phyloP scores from a whole-genome alignment of 192 early-diverging fungal species.

The Coemansia nantahalensis region DNA sequence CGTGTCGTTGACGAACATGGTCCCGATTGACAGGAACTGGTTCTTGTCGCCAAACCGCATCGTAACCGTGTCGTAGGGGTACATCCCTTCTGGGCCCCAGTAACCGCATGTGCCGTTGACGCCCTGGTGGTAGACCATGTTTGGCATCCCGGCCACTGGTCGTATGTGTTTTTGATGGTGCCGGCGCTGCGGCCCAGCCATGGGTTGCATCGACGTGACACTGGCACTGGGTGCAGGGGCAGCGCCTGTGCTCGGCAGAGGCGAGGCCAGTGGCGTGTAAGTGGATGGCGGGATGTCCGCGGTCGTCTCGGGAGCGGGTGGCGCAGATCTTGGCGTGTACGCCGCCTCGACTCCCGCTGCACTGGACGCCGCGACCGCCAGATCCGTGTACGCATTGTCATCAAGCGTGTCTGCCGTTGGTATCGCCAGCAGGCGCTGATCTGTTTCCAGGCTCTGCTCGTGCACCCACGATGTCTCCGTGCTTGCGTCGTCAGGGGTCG shows the following conservation, averaged over 20 bases:
- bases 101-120: slow-evolving; percentile 35
- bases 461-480: slow-evolving; percentile 4
- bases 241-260: no score
- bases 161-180: slow-evolving; percentile 15
- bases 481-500: no score
- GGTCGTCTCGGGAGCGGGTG: no score
- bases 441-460: slow-evolving; percentile 26
- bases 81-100: slow-evolving; percentile 49
- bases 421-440: slow-evolving; percentile 12
- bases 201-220: no score
- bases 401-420: slow-evolving; percentile 9
- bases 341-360: background rate
- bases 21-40: slow-evolving; percentile 37
- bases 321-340: no score
- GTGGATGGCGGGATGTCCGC: no score
- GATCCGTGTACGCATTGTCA: slow-evolving; percentile 11
- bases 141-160: slow-evolving; percentile 27
- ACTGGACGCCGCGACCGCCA: slow-evolving; percentile 1
- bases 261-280: no score
- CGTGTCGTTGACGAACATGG: slow-evolving; percentile 52
- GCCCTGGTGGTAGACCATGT: slow-evolving; percentile 28
- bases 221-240: no score
- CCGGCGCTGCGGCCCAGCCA: no score
- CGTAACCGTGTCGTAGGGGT: slow-evolving; percentile 38
- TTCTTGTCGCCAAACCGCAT: slow-evolving; percentile 48